Evolutionary conservation across 805 yeast species (phyloP), one percentile per base, ranked within the genome.

Genomic region (Isabelozyma gotoi): DNA sequence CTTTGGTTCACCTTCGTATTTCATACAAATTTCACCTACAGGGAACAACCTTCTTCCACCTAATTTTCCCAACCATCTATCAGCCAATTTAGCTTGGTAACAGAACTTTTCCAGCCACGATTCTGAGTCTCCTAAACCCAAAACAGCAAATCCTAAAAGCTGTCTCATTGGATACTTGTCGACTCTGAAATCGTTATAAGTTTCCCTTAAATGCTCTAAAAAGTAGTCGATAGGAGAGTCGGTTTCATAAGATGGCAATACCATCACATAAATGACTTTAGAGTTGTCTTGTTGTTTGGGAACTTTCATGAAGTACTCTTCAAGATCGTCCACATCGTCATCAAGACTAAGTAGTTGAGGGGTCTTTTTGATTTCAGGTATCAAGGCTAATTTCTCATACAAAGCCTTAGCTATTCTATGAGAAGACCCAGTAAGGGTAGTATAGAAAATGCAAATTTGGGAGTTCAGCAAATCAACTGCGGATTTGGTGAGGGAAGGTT

Each of bases 211-310:
- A 36, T 87, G 82, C 54, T 88, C 95, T 44, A 90, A 68, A 62
- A 89, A 88, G 58, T 81, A 91, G 62, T 90, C 97, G 24, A 91
- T 74, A 11, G 97, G 97, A 1, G 95, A 87, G 61, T 90, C 97
- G 0, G 91, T 86, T 51, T 89, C 97, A 59, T 90, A 90, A 0
- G 96, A 88, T 1, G 97, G 97, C 24, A 90, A 70, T 12, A 90
- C 88, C 45, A 90, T 50, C 31, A 91, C 59, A 55, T 88, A 90
- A 10, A 88, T 65, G 33, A 78, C 65, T 42, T 81, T 76, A 3
- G 32, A 19, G 21, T 35, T 36, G 3, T 62, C 62, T 18, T 44
- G 43, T 10, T 49, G 47, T 7, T 49, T 48, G 5, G 96, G 95
- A 8, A 81, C 74, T 40, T 76, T 77, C 38, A 88, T 72, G 59